Evolutionary conservation across 371 early-diverging fungal species (phyloP), one percentile per base, ranked within the genome.

Genomic region (Choanephora cucurbitarum): DNA sequence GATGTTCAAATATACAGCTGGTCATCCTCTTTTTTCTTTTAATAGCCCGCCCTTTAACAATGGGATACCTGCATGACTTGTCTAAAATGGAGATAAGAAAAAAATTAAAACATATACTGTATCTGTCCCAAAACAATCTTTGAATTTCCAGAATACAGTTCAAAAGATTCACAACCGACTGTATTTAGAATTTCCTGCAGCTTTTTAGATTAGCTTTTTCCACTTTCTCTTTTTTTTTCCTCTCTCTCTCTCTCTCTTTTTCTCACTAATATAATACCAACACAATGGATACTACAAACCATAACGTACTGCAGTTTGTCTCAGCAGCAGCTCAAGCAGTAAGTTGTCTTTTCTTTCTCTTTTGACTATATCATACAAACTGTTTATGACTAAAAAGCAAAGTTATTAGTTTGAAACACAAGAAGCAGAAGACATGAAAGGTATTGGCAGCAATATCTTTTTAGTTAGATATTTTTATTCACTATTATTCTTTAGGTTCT

Each of bases 271-370:
- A 28, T 28, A 28, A 28, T 40, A 17, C 40, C 11, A 15, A 17
- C 11, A 42, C 3, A 14, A 75, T 75, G 73, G 71, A 75, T 50
- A 60, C 62, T 33, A 55, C 49, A 11, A 72, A 69, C 49, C 80
- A 76, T 43, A 72, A 70, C 41, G 70, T 79, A 24, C 49, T 79
- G 44, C 80, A 79, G 54, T 70, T 79, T 58, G 70, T 79, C 31
- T 74, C 80, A 23, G 77, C 74, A 34, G 80, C 80, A 50, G 74
- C 77, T n/a, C 72, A 72, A 67, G 69, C 65, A 15, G 79, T 79
- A 69, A 59, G 23, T 47, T 14, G 28, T 6, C 14, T 21, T 23
- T 15, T 18, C 5, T 34, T 34, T 17, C 11, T 24, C 49, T 67
- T 56, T 73, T 86, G 89, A 95, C 7, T 32, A 10, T 11, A 6